Evolutionary conservation across 495 filamentous ascomycete species (phyloP).

Genomic region (Lindgomyces ingoldianus): DNA sequence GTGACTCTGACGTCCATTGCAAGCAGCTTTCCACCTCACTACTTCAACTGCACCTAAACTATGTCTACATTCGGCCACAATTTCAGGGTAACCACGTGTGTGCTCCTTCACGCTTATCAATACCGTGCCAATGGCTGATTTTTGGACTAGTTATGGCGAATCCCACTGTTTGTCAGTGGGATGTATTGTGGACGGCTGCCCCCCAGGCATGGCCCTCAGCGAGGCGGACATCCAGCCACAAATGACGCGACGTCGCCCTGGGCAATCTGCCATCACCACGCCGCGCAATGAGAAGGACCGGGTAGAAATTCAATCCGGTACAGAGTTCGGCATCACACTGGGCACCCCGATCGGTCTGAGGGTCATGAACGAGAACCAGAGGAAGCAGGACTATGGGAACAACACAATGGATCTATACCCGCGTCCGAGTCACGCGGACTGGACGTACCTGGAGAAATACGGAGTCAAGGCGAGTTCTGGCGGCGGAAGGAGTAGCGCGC

Average conservation of each 20-base stretch:
- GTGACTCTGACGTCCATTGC: constrained; percentile 1
- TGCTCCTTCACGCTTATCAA: not conserved
- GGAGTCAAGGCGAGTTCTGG: constrained; percentile 92
- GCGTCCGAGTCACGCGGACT: constrained; percentile 91
- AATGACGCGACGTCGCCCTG: constrained; percentile 86
- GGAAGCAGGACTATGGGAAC: constrained; percentile 90
- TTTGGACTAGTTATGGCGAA: constrained; percentile 39
- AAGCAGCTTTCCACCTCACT: not conserved
- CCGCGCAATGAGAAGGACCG: constrained; percentile 90
- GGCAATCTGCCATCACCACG: constrained; percentile 87
- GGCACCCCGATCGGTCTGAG: constrained; percentile 89
- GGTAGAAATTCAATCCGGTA: constrained; percentile 91
- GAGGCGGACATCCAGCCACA: constrained; percentile 93
- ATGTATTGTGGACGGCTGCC: constrained; percentile 60
- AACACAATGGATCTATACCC: constrained; percentile 92
- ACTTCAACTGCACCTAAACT: constrained; percentile 9
- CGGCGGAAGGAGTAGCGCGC: constrained; percentile 85
- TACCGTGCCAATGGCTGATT: constrained; percentile 12
- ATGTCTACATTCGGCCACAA: constrained; percentile 93
- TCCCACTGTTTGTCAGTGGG: constrained; percentile 47
- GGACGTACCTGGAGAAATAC: constrained; percentile 96
- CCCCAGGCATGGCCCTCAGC: constrained; percentile 84
- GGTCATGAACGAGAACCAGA: constrained; percentile 88
- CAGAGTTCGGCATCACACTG: constrained; percentile 87
- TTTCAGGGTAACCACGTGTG: constrained; percentile 52